Conservation (phyloP, 2,329 filamentous ascomycete genomes). For the Curvularia sp. region DNA sequence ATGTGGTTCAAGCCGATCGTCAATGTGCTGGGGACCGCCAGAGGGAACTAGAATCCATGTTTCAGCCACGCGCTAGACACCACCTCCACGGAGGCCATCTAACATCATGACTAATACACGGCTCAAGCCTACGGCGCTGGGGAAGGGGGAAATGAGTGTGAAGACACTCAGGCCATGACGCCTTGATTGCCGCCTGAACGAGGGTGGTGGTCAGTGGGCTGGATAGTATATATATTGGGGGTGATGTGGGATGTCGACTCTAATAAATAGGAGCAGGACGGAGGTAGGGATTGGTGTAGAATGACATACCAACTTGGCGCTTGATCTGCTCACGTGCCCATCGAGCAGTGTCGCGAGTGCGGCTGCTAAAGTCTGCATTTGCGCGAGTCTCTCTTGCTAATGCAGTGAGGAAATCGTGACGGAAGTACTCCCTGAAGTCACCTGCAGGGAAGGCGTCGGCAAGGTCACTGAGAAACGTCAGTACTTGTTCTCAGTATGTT, state of each 20-base stretch:
- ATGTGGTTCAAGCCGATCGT: conserved; percentile 5
- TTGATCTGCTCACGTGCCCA: conserved; percentile 99
- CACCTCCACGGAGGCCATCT: conserved; percentile 19
- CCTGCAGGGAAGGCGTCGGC: conserved; percentile 93
- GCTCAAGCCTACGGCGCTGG: conserved; percentile 23
- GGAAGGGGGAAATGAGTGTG: conserved; percentile 11
- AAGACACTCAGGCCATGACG: conserved; percentile 46
- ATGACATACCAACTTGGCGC: conserved; percentile 69
- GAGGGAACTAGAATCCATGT: conserved; percentile 10
- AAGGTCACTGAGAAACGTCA: conserved; percentile 73
- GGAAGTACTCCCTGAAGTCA: conserved; percentile 83
- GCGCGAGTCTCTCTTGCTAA: conserved; percentile 92
- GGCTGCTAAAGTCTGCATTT: conserved; percentile 83
- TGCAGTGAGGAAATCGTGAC: conserved; percentile 84
- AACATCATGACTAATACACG: conserved; percentile 25
- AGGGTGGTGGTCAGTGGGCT: conserved; percentile 30
- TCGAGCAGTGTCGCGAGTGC: conserved; percentile 91
- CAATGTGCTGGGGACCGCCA: conserved; percentile 6
- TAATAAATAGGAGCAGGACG: conserved; percentile 11
- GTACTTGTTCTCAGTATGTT: conserved; percentile 15
- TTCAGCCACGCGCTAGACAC: conserved; percentile 28
- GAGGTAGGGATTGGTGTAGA: conserved; percentile 21
- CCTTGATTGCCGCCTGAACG: conserved; percentile 45
- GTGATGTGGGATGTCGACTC: background rate
- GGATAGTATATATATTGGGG: conserved; percentile 25